A percentile compares a stretch with the other conserved stretches of the same genome.
phyloP scores from a whole-genome alignment of 164 flowering plant species.

The Magnolia kwangsiensis region DNA sequence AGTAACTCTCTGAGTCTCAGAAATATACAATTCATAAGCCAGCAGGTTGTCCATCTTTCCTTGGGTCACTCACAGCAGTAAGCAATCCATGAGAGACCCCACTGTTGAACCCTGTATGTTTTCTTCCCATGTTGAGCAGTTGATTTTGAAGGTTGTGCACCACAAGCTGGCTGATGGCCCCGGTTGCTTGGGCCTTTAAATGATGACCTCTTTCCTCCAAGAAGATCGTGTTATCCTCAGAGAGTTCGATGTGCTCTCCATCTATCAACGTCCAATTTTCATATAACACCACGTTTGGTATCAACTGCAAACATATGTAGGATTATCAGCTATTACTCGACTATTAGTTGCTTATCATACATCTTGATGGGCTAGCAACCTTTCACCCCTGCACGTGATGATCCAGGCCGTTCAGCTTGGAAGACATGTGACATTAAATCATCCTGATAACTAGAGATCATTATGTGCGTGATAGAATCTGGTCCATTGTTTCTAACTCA shows the following conservation, averaged over 20 bases:
- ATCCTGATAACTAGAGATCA: too few species aligned
- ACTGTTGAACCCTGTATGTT: slow-evolving; percentile 17
- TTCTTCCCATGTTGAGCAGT: slow-evolving; percentile 25
- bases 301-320: slow-evolving; percentile 46
- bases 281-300: slow-evolving; percentile 72
- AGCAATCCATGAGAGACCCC: slow-evolving; percentile 48
- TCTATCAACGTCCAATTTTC: slow-evolving; percentile 77
- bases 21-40: slow-evolving; percentile 36
- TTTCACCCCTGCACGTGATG: too few species aligned
- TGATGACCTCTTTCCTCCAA: slow-evolving; percentile 65
- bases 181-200: slow-evolving; percentile 39
- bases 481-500: too few species aligned
- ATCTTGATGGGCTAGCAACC: too few species aligned
- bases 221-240: slow-evolving; percentile 48
- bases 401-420: too few species aligned
- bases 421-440: too few species aligned
- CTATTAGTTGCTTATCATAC: neutral
- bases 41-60: slow-evolving; percentile 82
- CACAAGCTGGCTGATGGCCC: slow-evolving; percentile 77
- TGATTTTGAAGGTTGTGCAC: slow-evolving; percentile 51
- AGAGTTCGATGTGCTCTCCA: slow-evolving; percentile 76
- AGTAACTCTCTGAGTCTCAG: too few species aligned
- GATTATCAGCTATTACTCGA: too few species aligned
- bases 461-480: too few species aligned
- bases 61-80: slow-evolving; percentile 81